phyloP scores from a whole-genome alignment of 1,284 basidiomycete genomes.

The Trichosporon ovoides region DNA sequence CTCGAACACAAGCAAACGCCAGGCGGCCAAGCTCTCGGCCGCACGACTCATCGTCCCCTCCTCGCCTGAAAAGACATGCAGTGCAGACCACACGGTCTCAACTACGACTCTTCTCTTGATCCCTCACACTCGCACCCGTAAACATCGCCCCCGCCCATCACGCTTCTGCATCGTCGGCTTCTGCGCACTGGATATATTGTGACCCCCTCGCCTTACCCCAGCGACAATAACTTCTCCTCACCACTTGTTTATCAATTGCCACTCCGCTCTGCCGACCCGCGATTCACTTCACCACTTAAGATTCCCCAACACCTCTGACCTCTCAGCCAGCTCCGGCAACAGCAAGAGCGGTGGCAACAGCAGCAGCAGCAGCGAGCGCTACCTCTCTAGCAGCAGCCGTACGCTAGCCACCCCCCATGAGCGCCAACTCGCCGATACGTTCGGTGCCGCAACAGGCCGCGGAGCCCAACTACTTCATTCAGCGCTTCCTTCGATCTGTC shows the following conservation, averaged over 20 bases:
- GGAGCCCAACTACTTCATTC: conserved; percentile 4
- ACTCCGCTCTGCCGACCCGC: too few relatives aligned
- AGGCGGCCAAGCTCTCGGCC: too few relatives aligned
- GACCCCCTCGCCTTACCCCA: background rate
- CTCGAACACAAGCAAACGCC: background rate
- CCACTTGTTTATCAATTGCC: too few relatives aligned
- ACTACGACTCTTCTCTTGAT: conserved; percentile 1
- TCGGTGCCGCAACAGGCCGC: background rate
- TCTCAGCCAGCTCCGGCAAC: background rate
- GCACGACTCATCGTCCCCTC: too few relatives aligned
- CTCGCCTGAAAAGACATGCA: background rate
- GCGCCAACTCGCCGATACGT: background rate
- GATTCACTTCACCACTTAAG: too few relatives aligned
- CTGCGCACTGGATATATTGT: too few relatives aligned
- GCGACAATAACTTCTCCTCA: background rate
- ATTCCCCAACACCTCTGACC: background rate
- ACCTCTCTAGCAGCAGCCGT: background rate
- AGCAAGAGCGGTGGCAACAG: too few relatives aligned
- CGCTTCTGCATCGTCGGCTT: too few relatives aligned
- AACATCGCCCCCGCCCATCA: background rate
- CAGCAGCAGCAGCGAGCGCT: background rate
- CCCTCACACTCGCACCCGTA: background rate
- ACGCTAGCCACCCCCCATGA: background rate
- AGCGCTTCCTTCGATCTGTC: background rate
- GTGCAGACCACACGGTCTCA: background rate